phyloP scores from a whole-genome alignment of 2,329 filamentous ascomycete genomes.

The Fusarium nisikadoi region DNA sequence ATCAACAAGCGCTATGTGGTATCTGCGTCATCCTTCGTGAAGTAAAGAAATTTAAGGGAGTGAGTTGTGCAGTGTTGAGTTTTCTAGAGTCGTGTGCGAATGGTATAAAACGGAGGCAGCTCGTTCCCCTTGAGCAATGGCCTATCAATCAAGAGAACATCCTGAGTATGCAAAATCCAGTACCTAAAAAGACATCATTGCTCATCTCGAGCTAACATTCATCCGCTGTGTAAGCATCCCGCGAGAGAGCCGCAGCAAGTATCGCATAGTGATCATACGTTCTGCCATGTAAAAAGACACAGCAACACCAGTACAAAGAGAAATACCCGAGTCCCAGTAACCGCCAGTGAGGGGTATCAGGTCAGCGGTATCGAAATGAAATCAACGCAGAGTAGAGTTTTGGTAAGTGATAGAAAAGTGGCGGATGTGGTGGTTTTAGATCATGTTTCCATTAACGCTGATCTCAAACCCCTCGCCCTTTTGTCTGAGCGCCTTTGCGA shows the following conservation, averaged over 20 bases:
- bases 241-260: conserved; percentile 43
- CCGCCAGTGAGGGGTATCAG: neutral
- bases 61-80: conserved; percentile 22
- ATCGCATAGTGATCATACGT: conserved; percentile 41
- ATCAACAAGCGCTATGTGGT: conserved; percentile 31
- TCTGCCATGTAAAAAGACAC: conserved; percentile 30
- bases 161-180: conserved; percentile 7
- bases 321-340: conserved; percentile 4
- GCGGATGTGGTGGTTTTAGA: conserved; percentile 52
- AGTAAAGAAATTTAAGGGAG: conserved; percentile 20
- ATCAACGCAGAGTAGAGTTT: conserved; percentile 15
- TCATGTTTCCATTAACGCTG: conserved; percentile 82
- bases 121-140: conserved; percentile 3
- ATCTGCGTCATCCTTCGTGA: conserved; percentile 33
- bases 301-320: conserved; percentile 15
- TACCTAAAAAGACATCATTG: conserved; percentile 34
- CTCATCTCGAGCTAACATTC: conserved; percentile 44
- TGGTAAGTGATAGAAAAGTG: conserved; percentile 5
- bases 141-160: conserved; percentile 30
- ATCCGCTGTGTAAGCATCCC: conserved; percentile 45
- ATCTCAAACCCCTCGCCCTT: conserved; percentile 87
- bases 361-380: conserved; percentile 1
- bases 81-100: conserved; percentile 36
- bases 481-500: conserved; percentile 86
- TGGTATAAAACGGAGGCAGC: conserved; percentile 31